Base-by-base conservation (phyloP, 2,329 filamentous ascomycete species). In the Colletotrichum australisinense region DNA sequence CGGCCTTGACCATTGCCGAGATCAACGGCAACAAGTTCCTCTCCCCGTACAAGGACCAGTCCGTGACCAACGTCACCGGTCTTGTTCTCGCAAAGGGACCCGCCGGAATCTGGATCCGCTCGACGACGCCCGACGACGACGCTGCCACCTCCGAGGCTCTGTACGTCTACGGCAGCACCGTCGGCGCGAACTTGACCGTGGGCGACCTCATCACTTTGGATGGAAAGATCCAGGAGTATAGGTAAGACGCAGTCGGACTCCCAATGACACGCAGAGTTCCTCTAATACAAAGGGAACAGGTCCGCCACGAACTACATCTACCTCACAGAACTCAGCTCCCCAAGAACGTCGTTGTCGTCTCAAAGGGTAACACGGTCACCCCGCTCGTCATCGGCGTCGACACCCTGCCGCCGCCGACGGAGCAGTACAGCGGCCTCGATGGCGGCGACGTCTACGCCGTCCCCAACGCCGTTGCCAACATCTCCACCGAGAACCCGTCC, bases 11-110 rank as follows among this genome's bases (percentile, higher is more conserved):
- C 71, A 90, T 92, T 76, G 84, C 86, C 72, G 84, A 91, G 77
- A 93, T 94, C 86, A 94, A 93, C 76, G 92, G 92, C 76, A 86
- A 90, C 77, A 86, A 81, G 26, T 94, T 89, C 81, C 80, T 93
- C 60, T 94, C 92, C 19, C 87, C 91, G 0, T 89, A 89, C 79
- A 84, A 84, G 9, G 88, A 88, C 62, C 82, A 90, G 78, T 82
- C 81, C 7, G 88, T 93, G 63, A 87, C 86, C 26, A 88, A 88
- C 69, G 85, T 94, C 69, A 86, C 87, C 42, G 92, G 92, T 49
- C 82, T 93, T 12, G 86, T 94, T 19, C 92, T 91, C 22, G 92
- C 91, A 42, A 91, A 90, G 78, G 86, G 88, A 0, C 86, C 88
- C 16, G 85, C 84, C 72, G 92, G 92, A 14, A 86, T 94, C 78